Percentiles rank a stretch among this genome's conserved stretches.
Evolutionary conservation across 176 grass and related monocot genomes (phyloP).

Genomic region (Ampelocalamus luodianensis): DNA sequence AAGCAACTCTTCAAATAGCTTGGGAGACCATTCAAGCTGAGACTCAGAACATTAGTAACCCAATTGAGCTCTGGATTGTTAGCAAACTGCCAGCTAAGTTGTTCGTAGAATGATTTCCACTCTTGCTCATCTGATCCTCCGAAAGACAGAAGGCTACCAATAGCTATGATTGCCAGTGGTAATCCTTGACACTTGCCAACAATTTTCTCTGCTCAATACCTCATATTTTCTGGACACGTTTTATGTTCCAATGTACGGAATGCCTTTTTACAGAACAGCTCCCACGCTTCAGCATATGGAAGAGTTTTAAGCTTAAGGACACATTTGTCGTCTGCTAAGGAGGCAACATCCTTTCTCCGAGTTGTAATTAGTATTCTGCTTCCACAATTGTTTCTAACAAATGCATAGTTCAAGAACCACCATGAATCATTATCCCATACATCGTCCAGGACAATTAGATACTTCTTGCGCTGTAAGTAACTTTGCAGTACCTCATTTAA

Average conservation of each 20-base stretch:
- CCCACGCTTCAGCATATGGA: constrained; percentile 34
- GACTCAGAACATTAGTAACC: constrained; percentile 36
- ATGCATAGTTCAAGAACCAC: constrained; percentile 34
- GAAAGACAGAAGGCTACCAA: constrained; percentile 48
- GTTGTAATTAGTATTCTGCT: constrained; percentile 59
- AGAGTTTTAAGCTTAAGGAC: constrained; percentile 30
- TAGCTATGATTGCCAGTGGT: constrained; percentile 50
- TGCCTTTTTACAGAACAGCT: constrained; percentile 57
- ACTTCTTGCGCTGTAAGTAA: constrained; percentile 43
- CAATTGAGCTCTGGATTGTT: constrained; percentile 45
- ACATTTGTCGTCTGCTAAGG: background rate
- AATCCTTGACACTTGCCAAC: constrained; percentile 40
- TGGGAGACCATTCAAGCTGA: constrained; percentile 52
- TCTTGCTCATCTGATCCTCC: constrained; percentile 27
- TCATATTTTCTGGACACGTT: no score
- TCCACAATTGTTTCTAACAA: constrained; percentile 21
- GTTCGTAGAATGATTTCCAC: constrained; percentile 45
- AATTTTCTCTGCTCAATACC: no score
- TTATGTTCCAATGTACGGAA: constrained; percentile 6
- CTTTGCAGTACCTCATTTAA: constrained; percentile 35
- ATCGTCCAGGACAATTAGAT: constrained; percentile 60
- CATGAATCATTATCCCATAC: constrained; percentile 48
- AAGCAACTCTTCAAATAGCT: constrained; percentile 51
- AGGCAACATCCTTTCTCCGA: constrained; percentile 40
- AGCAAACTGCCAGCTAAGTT: constrained; percentile 50